phyloP scores from a whole-genome alignment of 805 yeast species.

The Sugiyamaella qingdaonensis region DNA sequence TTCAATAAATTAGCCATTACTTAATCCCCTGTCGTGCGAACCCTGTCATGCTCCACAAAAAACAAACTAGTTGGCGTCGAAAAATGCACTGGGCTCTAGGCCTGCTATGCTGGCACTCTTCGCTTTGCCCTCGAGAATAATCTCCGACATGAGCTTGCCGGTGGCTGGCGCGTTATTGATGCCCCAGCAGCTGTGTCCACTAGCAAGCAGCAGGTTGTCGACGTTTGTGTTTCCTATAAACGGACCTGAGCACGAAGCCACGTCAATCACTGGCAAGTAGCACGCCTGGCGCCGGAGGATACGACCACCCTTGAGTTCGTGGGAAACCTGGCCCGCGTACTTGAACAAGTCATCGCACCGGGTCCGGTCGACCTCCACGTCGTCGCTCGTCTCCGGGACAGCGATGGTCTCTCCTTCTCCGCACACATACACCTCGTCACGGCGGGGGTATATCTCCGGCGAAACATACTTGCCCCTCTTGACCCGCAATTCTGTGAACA shows the following conservation, averaged over 20 bases:
- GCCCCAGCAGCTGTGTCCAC: slow-evolving; percentile 99
- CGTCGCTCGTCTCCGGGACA: slow-evolving; percentile 91
- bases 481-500: slow-evolving; percentile 85
- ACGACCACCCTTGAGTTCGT: slow-evolving; percentile 66
- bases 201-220: slow-evolving; percentile 67
- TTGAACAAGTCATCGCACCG: slow-evolving; percentile 84
- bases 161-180: slow-evolving; percentile 97
- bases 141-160: slow-evolving; percentile 87
- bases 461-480: slow-evolving; percentile 54
- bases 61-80: slow-evolving; percentile 40
- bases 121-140: slow-evolving; percentile 78
- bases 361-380: slow-evolving; percentile 79
- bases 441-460: slow-evolving; percentile 93
- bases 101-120: slow-evolving; percentile 73
- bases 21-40: too few relatives aligned
- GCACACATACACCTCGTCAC: slow-evolving; percentile 93
- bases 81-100: slow-evolving; percentile 80
- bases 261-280: slow-evolving; percentile 89
- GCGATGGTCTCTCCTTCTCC: slow-evolving; percentile 96
- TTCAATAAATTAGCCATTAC: background rate
- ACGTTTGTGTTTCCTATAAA: slow-evolving; percentile 92
- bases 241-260: slow-evolving; percentile 90
- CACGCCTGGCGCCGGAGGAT: slow-evolving; percentile 87
- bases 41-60: background rate
- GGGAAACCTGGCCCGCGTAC: slow-evolving; percentile 72